These are phyloP conservation scores for Blastocladiella britannica DNA, from an alignment of 192 early-diverging fungal species.

Conservation along the genomic window DNA sequence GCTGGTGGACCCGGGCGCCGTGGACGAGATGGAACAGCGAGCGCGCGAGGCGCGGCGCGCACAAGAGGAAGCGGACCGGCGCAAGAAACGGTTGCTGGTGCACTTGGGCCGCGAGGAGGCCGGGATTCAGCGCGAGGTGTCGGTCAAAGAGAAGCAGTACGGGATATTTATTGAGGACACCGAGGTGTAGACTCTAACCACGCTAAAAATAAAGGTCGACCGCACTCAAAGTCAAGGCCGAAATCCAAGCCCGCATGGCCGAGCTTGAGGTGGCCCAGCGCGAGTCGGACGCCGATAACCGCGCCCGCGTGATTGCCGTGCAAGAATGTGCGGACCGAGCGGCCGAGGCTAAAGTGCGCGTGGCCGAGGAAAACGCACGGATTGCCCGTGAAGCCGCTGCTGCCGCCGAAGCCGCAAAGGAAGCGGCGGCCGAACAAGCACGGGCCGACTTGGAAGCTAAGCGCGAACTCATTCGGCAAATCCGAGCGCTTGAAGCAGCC, in stretches of 20 bases:
- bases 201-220: not conserved
- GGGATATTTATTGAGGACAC: not conserved
- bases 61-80: not conserved
- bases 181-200: not conserved
- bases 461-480: not conserved
- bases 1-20: not conserved
- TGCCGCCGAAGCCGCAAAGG: not conserved
- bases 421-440: not conserved
- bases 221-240: not conserved
- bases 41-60: not conserved
- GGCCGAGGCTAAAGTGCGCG: not conserved
- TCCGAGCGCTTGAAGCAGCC: not conserved
- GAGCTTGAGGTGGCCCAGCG: not conserved
- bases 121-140: not conserved
- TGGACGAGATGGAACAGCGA: not conserved
- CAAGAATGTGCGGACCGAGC: not conserved
- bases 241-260: not conserved
- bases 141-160: not conserved
- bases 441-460: not conserved
- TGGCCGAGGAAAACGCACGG: too few relatives aligned
- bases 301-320: not conserved
- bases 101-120: not conserved
- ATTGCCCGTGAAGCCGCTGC: not conserved
- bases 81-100: not conserved
- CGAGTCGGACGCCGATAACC: not conserved